Evolutionary conservation across 768 basidiomycete species (phyloP), one percentile per base, ranked within the genome.

Genomic region (Collybia mongolica): DNA sequence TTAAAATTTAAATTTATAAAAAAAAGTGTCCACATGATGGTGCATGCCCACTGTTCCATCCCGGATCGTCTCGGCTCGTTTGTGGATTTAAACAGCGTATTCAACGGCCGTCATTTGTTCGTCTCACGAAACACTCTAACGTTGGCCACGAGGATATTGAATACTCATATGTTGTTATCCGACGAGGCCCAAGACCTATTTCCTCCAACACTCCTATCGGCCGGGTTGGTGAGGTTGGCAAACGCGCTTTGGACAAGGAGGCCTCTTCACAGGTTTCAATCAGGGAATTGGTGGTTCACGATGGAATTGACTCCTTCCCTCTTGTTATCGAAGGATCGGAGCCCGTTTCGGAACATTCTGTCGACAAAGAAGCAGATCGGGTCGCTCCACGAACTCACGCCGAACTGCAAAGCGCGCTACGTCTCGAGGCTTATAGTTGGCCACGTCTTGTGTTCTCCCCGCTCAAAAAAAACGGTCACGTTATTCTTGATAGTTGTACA

Each of bases 381-480:
- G 35, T 38, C 15, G 46, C 46, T 39, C 55, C 60, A 17, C 12
- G 55, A 35, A 56, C 64, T 18, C 43, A 51, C 11, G 62, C 63
- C 24, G 72, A 80, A 24, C 56, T 89, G 15, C 66, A 82, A 52
- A 76, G 72, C 32, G 69, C 74, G 24, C 66, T 98, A 53, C 74
- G 88, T 56, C 70, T 72, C 22, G 91, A 95, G 66, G 86, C 93
- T 9, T 93, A 86, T 55, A 69, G 74, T 39, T 97, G 96, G 96
- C 92, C 96, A 32, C 82, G 97, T 48, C 77, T 98, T 28, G 80
- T 98, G 44, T 89, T 92, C 57, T 85, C 93, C n/a, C 96, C 97
- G 24, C 63, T 97, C 61, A 97, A 97, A 68, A 83, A 84, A 54
- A 88, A 84, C 56, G 95, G 95, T 0, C 96, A 98, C 65, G 81